phyloP scores from a whole-genome alignment of 1,284 basidiomycete species.

The Coniophora puteana region DNA sequence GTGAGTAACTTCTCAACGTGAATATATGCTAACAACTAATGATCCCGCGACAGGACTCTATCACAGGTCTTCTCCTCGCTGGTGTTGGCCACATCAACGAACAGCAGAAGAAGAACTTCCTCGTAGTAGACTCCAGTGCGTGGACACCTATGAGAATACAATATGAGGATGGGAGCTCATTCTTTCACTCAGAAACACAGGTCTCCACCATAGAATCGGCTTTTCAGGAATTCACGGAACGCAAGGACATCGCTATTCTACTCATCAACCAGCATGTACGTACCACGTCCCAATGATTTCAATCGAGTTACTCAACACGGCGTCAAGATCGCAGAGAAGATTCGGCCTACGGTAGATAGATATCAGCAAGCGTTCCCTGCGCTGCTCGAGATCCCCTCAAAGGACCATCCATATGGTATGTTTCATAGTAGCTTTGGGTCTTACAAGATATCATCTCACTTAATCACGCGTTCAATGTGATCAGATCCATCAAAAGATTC shows the following conservation, averaged over 20 bases:
- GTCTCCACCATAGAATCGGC: slow-evolving; percentile 83
- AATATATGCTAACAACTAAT: slow-evolving; percentile 6
- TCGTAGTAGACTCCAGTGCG: slow-evolving; percentile 92
- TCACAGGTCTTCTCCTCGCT: slow-evolving; percentile 89
- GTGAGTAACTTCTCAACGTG: slow-evolving; percentile 33
- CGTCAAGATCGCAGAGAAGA: slow-evolving; percentile 89
- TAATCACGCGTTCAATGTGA: slow-evolving; percentile 6
- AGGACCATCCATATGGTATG: slow-evolving; percentile 89
- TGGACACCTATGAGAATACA: slow-evolving; percentile 32
- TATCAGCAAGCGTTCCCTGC: slow-evolving; percentile 97
- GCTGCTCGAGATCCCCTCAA: slow-evolving; percentile 94
- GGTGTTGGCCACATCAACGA: slow-evolving; percentile 89
- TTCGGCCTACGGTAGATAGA: slow-evolving; percentile 91
- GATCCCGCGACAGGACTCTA: slow-evolving; percentile 74
- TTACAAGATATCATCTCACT: slow-evolving; percentile 9
- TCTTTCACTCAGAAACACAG: slow-evolving; percentile 71
- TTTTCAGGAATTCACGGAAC: slow-evolving; percentile 90
- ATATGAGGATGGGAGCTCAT: slow-evolving; percentile 7
- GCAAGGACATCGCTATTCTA: slow-evolving; percentile 92
- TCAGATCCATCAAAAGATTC: slow-evolving; percentile 97
- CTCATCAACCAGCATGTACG: slow-evolving; percentile 96
- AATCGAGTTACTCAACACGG: slow-evolving; percentile 3
- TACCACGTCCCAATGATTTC: slow-evolving; percentile 11
- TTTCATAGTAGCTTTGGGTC: slow-evolving; percentile 15
- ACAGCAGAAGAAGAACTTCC: slow-evolving; percentile 92